Base-by-base conservation (phyloP, 139 green algal species). In the Chlamydomonas applanata region DNA sequence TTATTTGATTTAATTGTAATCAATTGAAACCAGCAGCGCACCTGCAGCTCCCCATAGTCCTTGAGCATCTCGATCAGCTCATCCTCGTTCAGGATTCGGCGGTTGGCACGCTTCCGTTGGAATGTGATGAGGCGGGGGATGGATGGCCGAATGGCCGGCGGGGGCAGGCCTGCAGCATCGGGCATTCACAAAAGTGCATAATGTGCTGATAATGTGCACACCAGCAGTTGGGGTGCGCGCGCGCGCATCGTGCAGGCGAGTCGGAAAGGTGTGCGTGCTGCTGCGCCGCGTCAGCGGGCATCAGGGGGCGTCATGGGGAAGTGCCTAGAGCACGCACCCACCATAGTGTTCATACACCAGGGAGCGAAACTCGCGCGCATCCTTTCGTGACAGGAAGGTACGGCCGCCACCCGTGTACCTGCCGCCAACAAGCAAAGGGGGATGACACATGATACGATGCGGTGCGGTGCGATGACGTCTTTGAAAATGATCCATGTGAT, bases 21-120 rank as follows among this genome's bases (percentile, higher is more conserved):
- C n/a, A n/a, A n/a, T n/a, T n/a, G n/a, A n/a, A n/a, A 5, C 24
- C 11, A 63, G 9, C 24, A 27, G 24, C 54, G 24, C 35, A 85
- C 70, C 61, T 78, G 16, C 40, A 91, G 75, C 33, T 89, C 62
- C 0, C 84, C 91, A 85, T 92, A 96, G 35, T 86, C 57, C 0
- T 49, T 54, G 44, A 97, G 84, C 82, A 93, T 73, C 16, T 75
- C 22, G 14, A 97, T 36, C 32, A 97, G 67, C 54, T 75, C 73
- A 0, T 77, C 66, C 80, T 96, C 89, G 33, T 97, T 97, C 20
- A 95, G 24, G 35, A 97, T 87, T 17, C 92, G 87, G 17, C 93
- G 71, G 79, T 97, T 97, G 82, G 91, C 81, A 0, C 79, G 75
- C 76, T 97, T 97, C 65, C 87, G 86, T 74, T 93, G 88, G 66